phyloP scores from a whole-genome alignment of 352 stramenopile species.

The Globisporangium splendens region DNA sequence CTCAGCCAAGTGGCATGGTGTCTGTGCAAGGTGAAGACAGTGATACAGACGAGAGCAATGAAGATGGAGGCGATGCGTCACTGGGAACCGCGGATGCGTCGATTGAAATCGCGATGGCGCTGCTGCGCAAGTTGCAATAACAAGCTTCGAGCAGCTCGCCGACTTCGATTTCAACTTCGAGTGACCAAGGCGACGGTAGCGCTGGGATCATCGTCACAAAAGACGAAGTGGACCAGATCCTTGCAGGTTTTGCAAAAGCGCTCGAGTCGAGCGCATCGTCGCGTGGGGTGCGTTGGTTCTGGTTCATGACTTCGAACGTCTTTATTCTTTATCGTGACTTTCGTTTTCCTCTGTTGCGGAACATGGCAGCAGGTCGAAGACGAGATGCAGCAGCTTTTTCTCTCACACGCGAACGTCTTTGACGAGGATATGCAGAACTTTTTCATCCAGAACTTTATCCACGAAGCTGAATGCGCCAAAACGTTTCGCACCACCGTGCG shows the following conservation, averaged over 20 bases:
- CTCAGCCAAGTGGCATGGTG: not conserved
- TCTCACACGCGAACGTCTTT: conserved; percentile 79
- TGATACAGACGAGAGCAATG: conserved; percentile 2
- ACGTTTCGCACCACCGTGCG: conserved; percentile 63
- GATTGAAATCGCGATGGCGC: conserved; percentile 50
- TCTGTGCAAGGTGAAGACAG: conserved; percentile 4
- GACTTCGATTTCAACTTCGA: not conserved
- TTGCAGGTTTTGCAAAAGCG: conserved; percentile 54
- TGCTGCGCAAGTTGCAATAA: conserved; percentile 58
- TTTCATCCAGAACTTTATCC: conserved; percentile 85
- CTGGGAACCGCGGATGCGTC: conserved; percentile 23
- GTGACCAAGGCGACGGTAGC: conserved; percentile 24
- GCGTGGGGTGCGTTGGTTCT: conserved; percentile 26
- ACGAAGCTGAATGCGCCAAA: conserved; percentile 66
- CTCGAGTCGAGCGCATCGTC: conserved; percentile 41
- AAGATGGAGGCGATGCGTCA: conserved; percentile 17
- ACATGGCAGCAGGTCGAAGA: conserved; percentile 36
- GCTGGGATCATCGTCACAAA: conserved; percentile 31
- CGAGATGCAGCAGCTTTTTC: conserved; percentile 69
- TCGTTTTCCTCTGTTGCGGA: not conserved
- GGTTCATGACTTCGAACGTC: too few species aligned
- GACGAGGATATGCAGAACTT: conserved; percentile 84
- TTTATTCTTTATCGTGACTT: not conserved
- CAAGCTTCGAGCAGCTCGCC: conserved; percentile 1
- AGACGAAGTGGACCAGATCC: conserved; percentile 53